Evolutionary conservation across 108 stramenopile genomes (phyloP).

Genomic region (Pseudonitzschia multiseries): DNA sequence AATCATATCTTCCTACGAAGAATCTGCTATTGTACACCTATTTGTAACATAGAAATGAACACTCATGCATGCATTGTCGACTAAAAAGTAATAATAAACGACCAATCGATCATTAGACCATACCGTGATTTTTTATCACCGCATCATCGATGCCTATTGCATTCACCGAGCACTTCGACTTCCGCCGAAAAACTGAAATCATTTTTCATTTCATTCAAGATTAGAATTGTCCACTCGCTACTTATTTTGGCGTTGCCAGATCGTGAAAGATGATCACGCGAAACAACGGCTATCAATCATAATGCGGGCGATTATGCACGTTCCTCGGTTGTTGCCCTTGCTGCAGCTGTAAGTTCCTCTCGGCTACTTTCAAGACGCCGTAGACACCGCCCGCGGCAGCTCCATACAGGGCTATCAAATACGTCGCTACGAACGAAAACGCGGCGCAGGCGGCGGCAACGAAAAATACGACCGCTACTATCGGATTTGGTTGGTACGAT

Average conservation of each 20-base stretch:
- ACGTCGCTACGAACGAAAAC: slow-evolving; percentile 83
- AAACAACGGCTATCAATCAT: slow-evolving; percentile 12
- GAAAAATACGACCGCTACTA: slow-evolving; percentile 78
- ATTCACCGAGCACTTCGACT: too few species aligned
- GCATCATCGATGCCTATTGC: too few species aligned
- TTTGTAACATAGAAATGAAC: too few species aligned
- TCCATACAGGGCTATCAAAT: slow-evolving; percentile 75
- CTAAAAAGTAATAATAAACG: too few species aligned
- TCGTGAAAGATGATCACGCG: neutral
- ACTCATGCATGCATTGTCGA: too few species aligned
- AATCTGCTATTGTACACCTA: too few species aligned
- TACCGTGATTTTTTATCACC: too few species aligned
- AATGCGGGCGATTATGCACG: slow-evolving; percentile 39
- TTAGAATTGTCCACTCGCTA: too few species aligned
- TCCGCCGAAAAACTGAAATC: too few species aligned
- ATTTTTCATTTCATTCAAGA: too few species aligned
- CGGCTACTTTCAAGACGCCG: slow-evolving; percentile 82
- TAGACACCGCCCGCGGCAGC: slow-evolving; percentile 82
- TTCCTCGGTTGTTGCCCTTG: slow-evolving; percentile 16
- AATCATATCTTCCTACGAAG: too few species aligned
- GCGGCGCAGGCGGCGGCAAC: slow-evolving; percentile 68
- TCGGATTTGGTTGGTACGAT: slow-evolving; percentile 79
- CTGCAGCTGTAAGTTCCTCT: slow-evolving; percentile 43
- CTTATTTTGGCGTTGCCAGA: neutral
- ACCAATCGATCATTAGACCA: too few species aligned